phyloP scores from a whole-genome alignment of 2,329 filamentous ascomycete genomes.

The Rhynchosporium agropyri region DNA sequence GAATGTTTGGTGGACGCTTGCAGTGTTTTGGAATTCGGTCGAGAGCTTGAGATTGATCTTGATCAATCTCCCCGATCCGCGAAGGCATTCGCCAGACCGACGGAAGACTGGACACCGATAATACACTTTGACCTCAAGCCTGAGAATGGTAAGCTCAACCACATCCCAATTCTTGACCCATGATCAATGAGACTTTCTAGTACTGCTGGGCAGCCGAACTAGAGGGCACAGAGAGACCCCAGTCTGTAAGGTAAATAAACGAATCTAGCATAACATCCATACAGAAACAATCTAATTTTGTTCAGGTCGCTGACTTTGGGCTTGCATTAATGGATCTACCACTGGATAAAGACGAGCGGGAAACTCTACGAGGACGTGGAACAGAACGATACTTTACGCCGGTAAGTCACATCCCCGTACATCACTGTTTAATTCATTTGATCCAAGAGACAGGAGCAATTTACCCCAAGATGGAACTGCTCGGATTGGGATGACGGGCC shows the following conservation, averaged over 20 bases:
- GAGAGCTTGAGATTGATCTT: neutral
- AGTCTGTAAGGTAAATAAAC: neutral
- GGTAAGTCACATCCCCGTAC: neutral
- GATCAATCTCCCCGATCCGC: neutral
- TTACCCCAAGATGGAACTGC: conserved; percentile 6
- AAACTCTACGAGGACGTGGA: neutral
- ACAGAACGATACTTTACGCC: neutral
- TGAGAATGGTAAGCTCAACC: conserved; percentile 5
- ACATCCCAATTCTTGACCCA: no score
- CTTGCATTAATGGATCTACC: neutral
- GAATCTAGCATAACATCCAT: no score
- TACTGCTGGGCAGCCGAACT: neutral
- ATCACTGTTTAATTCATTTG: neutral
- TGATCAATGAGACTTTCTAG: neutral
- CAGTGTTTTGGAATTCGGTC: conserved; percentile 1
- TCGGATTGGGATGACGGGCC: neutral
- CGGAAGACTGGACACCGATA: neutral
- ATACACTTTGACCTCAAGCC: conserved; percentile 11
- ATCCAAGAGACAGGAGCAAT: conserved; percentile 3
- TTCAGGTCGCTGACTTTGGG: neutral
- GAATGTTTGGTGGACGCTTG: conserved; percentile 14
- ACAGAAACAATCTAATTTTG: neutral
- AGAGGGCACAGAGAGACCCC: neutral
- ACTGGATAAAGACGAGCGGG: neutral
- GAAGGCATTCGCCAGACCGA: neutral